A percentile compares a stretch with the other conserved stretches of the same genome.
Evolutionary conservation across 176 grass and related monocot species (phyloP).

Genomic region (Aegilops speltoides): DNA sequence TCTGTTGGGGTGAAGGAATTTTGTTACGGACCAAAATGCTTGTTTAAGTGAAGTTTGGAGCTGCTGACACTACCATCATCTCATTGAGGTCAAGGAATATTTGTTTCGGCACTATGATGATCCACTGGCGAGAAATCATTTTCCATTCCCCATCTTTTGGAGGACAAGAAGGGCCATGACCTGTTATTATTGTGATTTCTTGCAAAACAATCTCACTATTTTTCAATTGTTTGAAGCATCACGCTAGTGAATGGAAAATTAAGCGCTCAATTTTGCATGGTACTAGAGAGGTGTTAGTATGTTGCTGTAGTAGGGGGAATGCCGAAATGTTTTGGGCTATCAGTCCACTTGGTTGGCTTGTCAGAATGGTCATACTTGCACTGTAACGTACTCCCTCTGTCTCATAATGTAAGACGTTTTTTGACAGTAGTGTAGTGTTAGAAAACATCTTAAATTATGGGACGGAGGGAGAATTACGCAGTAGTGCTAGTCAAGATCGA

Average conservation of each 20-base stretch:
- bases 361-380: not conserved
- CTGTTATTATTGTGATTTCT: not conserved
- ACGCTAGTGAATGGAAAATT: not conserved
- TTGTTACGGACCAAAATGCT: not conserved
- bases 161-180: not conserved
- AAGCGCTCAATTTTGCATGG: not conserved
- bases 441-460: too few species aligned
- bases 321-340: not conserved
- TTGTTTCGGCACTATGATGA: not conserved
- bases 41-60: not conserved
- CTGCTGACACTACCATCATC: not conserved
- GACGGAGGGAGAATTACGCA: too few species aligned
- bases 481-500: not conserved
- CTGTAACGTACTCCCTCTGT: constrained; percentile 10
- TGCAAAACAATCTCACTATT: not conserved
- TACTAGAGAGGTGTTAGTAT: not conserved
- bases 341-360: not conserved
- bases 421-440: too few species aligned
- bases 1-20: not conserved
- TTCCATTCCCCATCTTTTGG: not conserved
- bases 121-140: not conserved
- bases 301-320: not conserved
- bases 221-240: not conserved
- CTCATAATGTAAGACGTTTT: too few species aligned
- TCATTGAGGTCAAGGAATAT: constrained; percentile 3